Evolutionary conservation across 2,329 filamentous ascomycete species (phyloP), one percentile per base, ranked within the genome.

Genomic region (Sporothrix globosa): DNA sequence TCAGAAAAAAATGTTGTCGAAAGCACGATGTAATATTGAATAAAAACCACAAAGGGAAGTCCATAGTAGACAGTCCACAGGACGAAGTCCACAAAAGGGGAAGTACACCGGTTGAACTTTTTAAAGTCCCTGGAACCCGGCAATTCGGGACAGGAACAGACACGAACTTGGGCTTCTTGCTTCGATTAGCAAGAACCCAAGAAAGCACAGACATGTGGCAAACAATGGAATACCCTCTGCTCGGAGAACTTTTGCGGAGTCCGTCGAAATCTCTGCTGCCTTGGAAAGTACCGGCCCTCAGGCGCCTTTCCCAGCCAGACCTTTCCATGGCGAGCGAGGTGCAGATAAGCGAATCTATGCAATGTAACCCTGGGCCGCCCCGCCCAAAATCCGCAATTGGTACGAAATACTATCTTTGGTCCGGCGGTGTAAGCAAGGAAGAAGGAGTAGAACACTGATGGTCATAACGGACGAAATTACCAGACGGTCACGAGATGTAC

Each of bases 301-400:
- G 34, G 34, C 34, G 34, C 34, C 34, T 4, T 34, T 34, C 34
- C 3, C 7, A 34, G 34, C 34, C 34, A 34, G 34, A 34, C 34
- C 34, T 34, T 34, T 34, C 34, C 34, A 34, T 34, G 34, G 34
- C 34, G 34, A 34, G 34, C 34, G 34, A 63, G 58, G 58, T 61
- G 58, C 58, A 63, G 58, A 24, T 24, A 21, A 34, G 58, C 58
- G 39, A 39, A 17, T 39, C 44, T 39, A 46, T 63, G 58, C 58
- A 27, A 46, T 63, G 58, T 4, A 63, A 63, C 39, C 58, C 58
- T 63, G 58, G 58, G 34, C 58, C 58, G 39, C 39, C 39, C 58
- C n/a, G 58, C n/a, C 58, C 24, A 60, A 41, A 24, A 7, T 10
- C 56, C 53, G 34, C 34, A 44, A 60, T 60, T 60, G 56, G 19